Evolutionary conservation across 108 stramenopile genomes (phyloP), one percentile per base, ranked within the genome.

Genomic region (Conticribra guillardii): DNA sequence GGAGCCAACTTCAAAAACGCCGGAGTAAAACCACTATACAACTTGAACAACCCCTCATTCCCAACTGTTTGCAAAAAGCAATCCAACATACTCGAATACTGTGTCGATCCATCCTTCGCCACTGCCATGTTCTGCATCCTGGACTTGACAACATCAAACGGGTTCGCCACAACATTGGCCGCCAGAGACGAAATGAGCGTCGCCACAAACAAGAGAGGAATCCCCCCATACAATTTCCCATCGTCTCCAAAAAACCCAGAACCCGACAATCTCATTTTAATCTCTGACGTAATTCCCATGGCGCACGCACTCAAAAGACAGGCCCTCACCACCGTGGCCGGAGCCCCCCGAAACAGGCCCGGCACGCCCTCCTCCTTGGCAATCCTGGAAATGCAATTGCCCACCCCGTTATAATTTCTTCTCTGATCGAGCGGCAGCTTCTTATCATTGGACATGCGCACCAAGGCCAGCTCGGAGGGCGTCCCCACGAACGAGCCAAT

Each of bases 1-100:
- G 88, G 88, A 26, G 88, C 88, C 71, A 89, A 71, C 82, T 89
- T 89, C 69, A 89, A 34, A 75, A 89, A 89, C 47, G 88, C 88
- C 11, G 88, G 88, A 21, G 69, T 55, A 64, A 89, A 89, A 67
- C 88, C 88, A 44, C 80, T 73, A 79, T 76, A 89, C 33, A 89
- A 66, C 47, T 70, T 81, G n/a, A 60, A 41, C 1, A 85, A 37
- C 26, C 88, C 88, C 54, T 89, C 88, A 41, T 78, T 71, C 0
- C 32, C 28, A 17, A 82, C 72, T 32, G 75, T 84, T 45, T 85
- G 80, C 33, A 78, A 52, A 49, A 89, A 87, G 44, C 85, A 85
- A 71, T 89, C 88, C 4, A 85, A 0, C 82, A 85, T 89, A 37
- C 64, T 61, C 16, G 52, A 52, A 71, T 87, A 87, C 73, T 79